phyloP scores from a whole-genome alignment of 805 yeast genomes.

The Yamadazyma paraphyllophila region DNA sequence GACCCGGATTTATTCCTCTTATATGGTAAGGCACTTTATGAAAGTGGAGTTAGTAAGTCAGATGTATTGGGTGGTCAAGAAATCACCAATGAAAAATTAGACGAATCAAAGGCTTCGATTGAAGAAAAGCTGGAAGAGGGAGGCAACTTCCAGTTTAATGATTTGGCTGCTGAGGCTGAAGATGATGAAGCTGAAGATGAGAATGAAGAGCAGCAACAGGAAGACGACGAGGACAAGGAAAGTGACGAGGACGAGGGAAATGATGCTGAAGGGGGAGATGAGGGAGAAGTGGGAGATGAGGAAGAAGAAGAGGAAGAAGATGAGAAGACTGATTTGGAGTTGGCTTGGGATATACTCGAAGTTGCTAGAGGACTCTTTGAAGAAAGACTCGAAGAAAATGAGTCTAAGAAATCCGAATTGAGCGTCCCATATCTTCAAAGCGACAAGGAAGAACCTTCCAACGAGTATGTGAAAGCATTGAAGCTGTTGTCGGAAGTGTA shows the following conservation, averaged over 20 bases:
- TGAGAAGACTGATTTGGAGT: slow-evolving; percentile 72
- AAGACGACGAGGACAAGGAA: slow-evolving; percentile 18
- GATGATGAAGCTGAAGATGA: slow-evolving; percentile 17
- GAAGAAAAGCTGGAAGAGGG: slow-evolving; percentile 21
- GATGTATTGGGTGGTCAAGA: slow-evolving; percentile 65
- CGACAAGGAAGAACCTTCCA: slow-evolving; percentile 28
- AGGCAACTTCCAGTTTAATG: slow-evolving; percentile 24
- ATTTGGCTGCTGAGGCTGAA: slow-evolving; percentile 21
- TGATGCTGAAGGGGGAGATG: slow-evolving; percentile 18
- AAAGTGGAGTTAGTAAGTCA: slow-evolving; percentile 68
- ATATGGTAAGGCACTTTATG: slow-evolving; percentile 80
- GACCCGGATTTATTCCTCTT: slow-evolving; percentile 73
- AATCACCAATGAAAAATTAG: slow-evolving; percentile 14
- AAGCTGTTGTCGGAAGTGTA: slow-evolving; percentile 69
- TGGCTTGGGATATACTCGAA: slow-evolving; percentile 86
- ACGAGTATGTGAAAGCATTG: slow-evolving; percentile 35
- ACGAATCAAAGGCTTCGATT: slow-evolving; percentile 19
- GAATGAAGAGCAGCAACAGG: slow-evolving; percentile 15
- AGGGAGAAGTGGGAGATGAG: slow-evolving; percentile 30
- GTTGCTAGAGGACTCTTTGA: slow-evolving; percentile 68
- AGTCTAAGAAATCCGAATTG: slow-evolving; percentile 12
- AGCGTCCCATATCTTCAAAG: slow-evolving; percentile 29
- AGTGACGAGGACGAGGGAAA: slow-evolving; percentile 15
- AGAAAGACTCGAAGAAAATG: slow-evolving; percentile 29
- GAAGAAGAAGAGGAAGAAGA: slow-evolving; percentile 37